Percentiles rank a stretch among this genome's conserved stretches.
Evolutionary conservation across 208 protist genomes (phyloP).

Genomic region (Herpetomonas tarakana): DNA sequence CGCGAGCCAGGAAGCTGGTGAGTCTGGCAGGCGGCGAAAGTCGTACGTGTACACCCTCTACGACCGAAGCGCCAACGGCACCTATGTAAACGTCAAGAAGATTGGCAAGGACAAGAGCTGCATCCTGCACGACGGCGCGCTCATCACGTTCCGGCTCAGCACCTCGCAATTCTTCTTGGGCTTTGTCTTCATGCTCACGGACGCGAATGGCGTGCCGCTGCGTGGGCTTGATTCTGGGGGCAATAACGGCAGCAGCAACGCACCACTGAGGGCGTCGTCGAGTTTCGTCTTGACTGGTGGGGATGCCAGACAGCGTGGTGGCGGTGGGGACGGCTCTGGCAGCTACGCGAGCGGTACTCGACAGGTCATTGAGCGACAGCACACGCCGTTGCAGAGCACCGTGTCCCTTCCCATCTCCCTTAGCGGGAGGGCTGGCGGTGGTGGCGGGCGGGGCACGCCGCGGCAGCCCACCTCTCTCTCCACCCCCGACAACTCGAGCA

Average conservation of each 20-base stretch:
- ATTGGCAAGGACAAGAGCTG: conserved; percentile 75
- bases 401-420: neutral
- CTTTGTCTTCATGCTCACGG: conserved; percentile 78
- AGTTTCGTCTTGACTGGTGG: neutral
- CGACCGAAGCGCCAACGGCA: conserved; percentile 84
- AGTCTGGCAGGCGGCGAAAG: neutral
- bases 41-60: conserved; percentile 38
- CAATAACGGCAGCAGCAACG: conserved; percentile 2
- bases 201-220: conserved; percentile 61
- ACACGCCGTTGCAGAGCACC: neutral
- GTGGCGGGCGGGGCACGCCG: conserved; percentile 28
- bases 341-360: conserved; percentile 16
- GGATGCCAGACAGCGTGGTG: neutral
- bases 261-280: neutral
- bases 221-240: conserved; percentile 13
- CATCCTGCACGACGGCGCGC: conserved; percentile 60
- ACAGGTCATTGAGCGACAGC: neutral
- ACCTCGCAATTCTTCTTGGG: conserved; percentile 84
- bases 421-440: too few relatives aligned
- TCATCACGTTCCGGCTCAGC: conserved; percentile 86
- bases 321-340: conserved; percentile 1
- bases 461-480: conserved; percentile 15
- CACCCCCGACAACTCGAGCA: conserved; percentile 44
- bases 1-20: neutral
- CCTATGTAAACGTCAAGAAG: conserved; percentile 87